Evolutionary conservation across 352 stramenopile species (phyloP).

Genomic region (Globisporangium megalacanthum): DNA sequence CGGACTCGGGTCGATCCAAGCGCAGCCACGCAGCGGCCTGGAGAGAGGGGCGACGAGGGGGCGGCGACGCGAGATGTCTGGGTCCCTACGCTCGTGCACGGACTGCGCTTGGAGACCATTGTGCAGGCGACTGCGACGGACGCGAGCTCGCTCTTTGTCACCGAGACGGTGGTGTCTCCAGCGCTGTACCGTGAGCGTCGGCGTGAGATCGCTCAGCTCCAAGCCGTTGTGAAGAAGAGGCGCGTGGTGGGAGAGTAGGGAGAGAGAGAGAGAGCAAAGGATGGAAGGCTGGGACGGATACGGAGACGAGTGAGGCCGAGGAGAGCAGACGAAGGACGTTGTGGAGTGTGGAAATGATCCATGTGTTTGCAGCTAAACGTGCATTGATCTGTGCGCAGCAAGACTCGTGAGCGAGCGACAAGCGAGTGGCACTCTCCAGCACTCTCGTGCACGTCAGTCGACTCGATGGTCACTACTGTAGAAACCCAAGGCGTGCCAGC

Average conservation of each 20-base stretch:
- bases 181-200: conserved; percentile 37
- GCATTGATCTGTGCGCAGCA: conserved; percentile 1
- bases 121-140: conserved; percentile 49
- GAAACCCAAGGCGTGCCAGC: conserved; percentile 1
- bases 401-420: background rate
- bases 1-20: conserved; percentile 7
- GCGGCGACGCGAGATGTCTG: conserved; percentile 24
- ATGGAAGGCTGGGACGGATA: no score
- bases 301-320: conserved; percentile 13
- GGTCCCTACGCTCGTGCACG: conserved; percentile 32
- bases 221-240: conserved; percentile 21
- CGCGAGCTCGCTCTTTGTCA: conserved; percentile 47
- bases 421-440: conserved; percentile 6
- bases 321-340: no score
- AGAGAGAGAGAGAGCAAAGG: background rate
- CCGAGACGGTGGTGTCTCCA: conserved; percentile 26
- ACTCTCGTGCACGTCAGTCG: conserved; percentile 8
- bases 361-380: no score
- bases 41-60: conserved; percentile 1
- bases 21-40: background rate
- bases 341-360: no score
- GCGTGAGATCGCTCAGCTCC: conserved; percentile 41
- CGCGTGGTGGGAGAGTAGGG: background rate
- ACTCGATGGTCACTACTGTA: conserved; percentile 1
- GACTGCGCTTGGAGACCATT: conserved; percentile 47